A percentile compares a stretch with the other conserved stretches of the same genome.
Conservation (phyloP, 805 yeast genomes). For the Spathaspora arborariae region DNA sequence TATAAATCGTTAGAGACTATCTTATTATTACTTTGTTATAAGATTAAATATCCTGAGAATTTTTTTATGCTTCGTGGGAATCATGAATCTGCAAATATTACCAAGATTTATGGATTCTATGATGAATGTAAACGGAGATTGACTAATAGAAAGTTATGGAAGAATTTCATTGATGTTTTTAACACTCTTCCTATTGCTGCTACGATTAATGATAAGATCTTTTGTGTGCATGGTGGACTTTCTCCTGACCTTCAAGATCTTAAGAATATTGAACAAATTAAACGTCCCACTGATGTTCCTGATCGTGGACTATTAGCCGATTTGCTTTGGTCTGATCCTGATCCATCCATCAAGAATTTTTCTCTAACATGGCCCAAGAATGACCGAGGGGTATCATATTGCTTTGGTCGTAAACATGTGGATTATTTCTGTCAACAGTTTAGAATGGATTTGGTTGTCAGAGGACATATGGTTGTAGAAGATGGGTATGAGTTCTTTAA, state of each 20-base stretch:
- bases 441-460: constrained; percentile 70
- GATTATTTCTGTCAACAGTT: constrained; percentile 62
- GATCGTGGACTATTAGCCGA: constrained; percentile 77
- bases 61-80: constrained; percentile 59
- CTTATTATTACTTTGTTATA: constrained; percentile 47
- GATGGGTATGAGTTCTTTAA: constrained; percentile 84
- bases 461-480: constrained; percentile 90
- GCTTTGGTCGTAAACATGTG: constrained; percentile 73
- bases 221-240: constrained; percentile 67
- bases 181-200: constrained; percentile 61
- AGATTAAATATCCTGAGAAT: constrained; percentile 57
- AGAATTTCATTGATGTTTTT: constrained; percentile 50
- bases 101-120: constrained; percentile 57
- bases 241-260: constrained; percentile 67
- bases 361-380: constrained; percentile 68
- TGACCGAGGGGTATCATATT: constrained; percentile 79
- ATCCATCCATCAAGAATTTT: constrained; percentile 29
- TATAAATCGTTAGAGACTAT: constrained; percentile 55
- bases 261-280: constrained; percentile 65
- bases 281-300: constrained; percentile 81
- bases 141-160: constrained; percentile 45
- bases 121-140: constrained; percentile 58
- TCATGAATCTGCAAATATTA: constrained; percentile 56
- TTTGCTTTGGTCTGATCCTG: constrained; percentile 82
- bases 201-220: constrained; percentile 53